These are phyloP conservation scores for Physcomitrium patens DNA, from an alignment of 225 moss, liverwort and hornwort species.

Conservation along the genomic window DNA sequence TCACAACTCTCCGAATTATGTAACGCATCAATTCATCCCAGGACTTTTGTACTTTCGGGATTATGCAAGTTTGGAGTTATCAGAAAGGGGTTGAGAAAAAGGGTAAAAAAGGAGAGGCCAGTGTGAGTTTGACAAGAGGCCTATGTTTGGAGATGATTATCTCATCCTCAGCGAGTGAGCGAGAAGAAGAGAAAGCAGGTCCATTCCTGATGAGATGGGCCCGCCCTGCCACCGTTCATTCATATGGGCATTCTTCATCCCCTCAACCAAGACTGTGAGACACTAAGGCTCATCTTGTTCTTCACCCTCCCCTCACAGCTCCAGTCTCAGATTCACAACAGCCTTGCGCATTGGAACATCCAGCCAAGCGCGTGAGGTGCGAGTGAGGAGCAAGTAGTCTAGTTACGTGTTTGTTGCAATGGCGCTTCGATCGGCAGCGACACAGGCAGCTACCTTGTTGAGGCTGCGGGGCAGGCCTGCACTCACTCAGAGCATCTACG, in stretches of 20 bases:
- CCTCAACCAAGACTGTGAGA: no score
- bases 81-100: background rate
- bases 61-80: no score
- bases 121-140: background rate
- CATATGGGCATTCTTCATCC: background rate
- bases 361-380: no score
- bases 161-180: background rate
- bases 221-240: conserved; percentile 24
- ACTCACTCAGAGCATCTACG: conserved; percentile 29
- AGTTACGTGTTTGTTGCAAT: conserved; percentile 12
- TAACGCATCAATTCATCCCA: no score
- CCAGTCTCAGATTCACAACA: background rate
- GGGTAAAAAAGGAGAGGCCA: background rate
- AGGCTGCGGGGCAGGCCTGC: conserved; percentile 39
- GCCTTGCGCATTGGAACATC: no score
- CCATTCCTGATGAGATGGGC: background rate
- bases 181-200: conserved; percentile 13
- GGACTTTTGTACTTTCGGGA: no score
- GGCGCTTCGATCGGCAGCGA: conserved; percentile 54
- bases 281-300: no score
- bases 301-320: background rate
- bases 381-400: no score
- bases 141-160: background rate
- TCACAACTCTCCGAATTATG: no score
- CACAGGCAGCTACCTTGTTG: conserved; percentile 50